Evolutionary conservation across 305 asterid genomes (phyloP).

Genomic region (Fraxinus baroniana): DNA sequence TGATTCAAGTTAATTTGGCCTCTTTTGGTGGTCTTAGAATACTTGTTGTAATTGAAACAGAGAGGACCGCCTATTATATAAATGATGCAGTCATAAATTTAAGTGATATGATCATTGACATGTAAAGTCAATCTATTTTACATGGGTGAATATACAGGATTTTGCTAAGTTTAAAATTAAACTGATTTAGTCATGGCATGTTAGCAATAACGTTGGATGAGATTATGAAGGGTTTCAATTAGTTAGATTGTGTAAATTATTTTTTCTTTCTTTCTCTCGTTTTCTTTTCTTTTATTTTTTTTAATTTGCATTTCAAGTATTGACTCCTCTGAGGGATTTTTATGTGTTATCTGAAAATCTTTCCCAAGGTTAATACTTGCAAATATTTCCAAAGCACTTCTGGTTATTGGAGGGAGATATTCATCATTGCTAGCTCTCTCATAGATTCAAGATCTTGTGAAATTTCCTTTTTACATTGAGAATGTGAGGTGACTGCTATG

Average conservation of each 20-base stretch:
- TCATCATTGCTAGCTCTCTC: not conserved
- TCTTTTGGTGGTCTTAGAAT: not conserved
- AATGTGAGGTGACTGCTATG: not conserved
- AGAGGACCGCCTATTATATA: not conserved
- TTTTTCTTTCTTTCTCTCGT: not conserved
- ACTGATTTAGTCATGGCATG: not conserved
- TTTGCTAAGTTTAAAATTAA: not conserved
- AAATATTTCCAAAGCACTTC: not conserved
- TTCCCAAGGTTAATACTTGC: not conserved
- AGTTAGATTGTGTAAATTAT: not conserved
- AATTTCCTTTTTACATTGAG: not conserved
- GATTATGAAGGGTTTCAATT: not conserved
- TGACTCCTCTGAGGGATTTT: not conserved
- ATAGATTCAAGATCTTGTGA: not conserved
- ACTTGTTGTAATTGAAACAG: not conserved
- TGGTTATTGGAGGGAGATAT: not conserved
- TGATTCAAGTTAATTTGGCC: not conserved
- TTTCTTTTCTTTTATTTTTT: not conserved
- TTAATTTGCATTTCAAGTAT: not conserved
- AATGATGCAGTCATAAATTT: not conserved
- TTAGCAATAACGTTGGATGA: not conserved
- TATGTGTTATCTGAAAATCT: not conserved
- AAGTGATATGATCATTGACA: not conserved
- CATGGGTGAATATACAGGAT: not conserved
- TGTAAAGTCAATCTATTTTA: not conserved